Conservation (phyloP, 2,329 filamentous ascomycete genomes). For the Ambrosiella cleistominuta region DNA sequence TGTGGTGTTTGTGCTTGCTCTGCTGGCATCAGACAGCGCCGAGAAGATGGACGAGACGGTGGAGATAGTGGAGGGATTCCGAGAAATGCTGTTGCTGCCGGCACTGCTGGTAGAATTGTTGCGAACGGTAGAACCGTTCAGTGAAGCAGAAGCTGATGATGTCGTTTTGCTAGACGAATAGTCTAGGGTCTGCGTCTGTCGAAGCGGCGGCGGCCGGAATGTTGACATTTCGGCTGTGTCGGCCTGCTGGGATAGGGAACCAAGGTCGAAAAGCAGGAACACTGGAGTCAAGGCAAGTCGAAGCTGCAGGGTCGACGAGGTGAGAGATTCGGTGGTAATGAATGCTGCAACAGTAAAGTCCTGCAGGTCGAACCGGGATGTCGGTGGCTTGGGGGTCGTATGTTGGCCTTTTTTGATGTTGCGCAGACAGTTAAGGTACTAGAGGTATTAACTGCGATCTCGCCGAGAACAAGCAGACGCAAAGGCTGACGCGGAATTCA, state of each 20-base stretch:
- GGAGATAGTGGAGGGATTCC: slow-evolving; percentile 53
- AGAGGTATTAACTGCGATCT: too few species aligned
- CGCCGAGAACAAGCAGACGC: too few species aligned
- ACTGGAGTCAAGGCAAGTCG: not conserved
- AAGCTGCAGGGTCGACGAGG: not conserved
- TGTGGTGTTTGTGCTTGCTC: slow-evolving; percentile 44
- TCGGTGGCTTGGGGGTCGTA: too few species aligned
- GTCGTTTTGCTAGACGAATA: slow-evolving; percentile 15
- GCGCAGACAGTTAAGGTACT: too few species aligned
- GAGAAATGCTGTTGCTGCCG: slow-evolving; percentile 22
- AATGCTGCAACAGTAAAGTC: too few species aligned
- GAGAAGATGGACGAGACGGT: slow-evolving; percentile 55
- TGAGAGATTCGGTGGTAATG: too few species aligned
- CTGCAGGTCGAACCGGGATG: too few species aligned
- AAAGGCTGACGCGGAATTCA: too few species aligned
- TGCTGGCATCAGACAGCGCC: slow-evolving; percentile 34
- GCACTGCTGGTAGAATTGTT: not conserved
- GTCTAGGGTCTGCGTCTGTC: slow-evolving; percentile 21
- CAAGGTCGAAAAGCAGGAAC: not conserved
- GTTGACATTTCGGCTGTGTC: slow-evolving; percentile 24
- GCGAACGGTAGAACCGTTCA: slow-evolving; percentile 5
- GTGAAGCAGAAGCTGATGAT: slow-evolving; percentile 18
- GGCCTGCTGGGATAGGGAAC: not conserved
- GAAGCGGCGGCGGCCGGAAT: slow-evolving; percentile 16
- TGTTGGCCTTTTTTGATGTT: too few species aligned